Evolutionary conservation across 2,329 filamentous ascomycete species (phyloP), one percentile per base, ranked within the genome.

Genomic region (Aspergillus sp.): DNA sequence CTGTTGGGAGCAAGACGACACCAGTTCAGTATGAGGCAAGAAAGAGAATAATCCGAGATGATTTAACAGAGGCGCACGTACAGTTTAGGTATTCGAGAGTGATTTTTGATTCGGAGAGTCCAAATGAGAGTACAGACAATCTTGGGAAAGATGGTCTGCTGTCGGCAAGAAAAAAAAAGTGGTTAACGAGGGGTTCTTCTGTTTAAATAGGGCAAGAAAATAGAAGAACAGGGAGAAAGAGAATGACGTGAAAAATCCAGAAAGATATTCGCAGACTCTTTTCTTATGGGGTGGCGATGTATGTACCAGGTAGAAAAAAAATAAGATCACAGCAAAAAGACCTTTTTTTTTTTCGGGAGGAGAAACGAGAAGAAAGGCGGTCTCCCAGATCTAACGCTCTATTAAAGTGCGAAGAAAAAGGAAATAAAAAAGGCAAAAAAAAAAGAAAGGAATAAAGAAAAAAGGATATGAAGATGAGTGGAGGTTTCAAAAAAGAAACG

Each of bases 351-450:
- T n/a, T 29, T n/a, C 13, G 4, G 27, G 28, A 52, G 44, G 51
- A 46, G 44, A 54, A 59, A 38, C 42, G 37, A 46, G 46, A 46
- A 49, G 47, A 46, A 49, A 53, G 49, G 45, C 38, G 50, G 50
- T 56, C 50, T 54, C 52, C 52, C 43, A 49, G 48, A 54, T 54
- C 53, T 56, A 56, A 53, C 44, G 50, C 48, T 56, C 52, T 54
- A 56, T 52, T 50, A 50, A 51, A 50, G 42, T 49, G 46, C 48
- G 52, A 41, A 43, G 48, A 50, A 50, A 49, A 33, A 52, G 48
- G 53, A 41, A 52, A 50, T 46, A 43, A 45, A 49, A 49, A 44
- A 47, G 40, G 28, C 27, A 37, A 40, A 35, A 12, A 40, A 35
- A 12, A 40, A 39, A 43, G 46, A 46, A 40, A 46, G 40, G 44